Evolutionary conservation across 176 grass and related monocot species (phyloP).

Genomic region (Ampelocalamus luodianensis): DNA sequence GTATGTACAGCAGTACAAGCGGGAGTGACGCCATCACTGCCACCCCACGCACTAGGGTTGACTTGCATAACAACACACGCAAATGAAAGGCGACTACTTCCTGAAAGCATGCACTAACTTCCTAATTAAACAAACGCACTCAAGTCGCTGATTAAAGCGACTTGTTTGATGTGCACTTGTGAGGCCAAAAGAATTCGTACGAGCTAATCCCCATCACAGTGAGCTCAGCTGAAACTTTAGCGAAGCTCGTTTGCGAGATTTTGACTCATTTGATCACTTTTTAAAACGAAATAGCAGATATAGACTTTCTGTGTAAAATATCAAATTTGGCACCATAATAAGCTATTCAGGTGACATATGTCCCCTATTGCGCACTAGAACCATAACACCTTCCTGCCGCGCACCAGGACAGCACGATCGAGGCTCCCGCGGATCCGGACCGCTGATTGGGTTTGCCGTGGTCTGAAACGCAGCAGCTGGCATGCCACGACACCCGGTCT

Average conservation of each 20-base stretch:
- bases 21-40: slow-evolving; percentile 36
- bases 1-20: background rate
- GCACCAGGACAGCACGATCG: too few species aligned
- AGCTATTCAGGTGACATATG: too few species aligned
- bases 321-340: too few species aligned
- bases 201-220: background rate
- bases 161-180: background rate
- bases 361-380: too few species aligned
- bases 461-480: too few species aligned
- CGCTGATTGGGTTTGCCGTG: too few species aligned
- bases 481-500: too few species aligned
- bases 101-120: background rate
- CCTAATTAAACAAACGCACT: slow-evolving; percentile 15
- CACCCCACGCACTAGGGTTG: slow-evolving; percentile 43
- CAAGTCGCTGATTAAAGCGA: background rate
- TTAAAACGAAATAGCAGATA: too few species aligned
- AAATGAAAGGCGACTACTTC: slow-evolving; percentile 5
- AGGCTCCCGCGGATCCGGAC: too few species aligned
- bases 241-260: background rate
- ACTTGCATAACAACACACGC: slow-evolving; percentile 1
- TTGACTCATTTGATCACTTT: too few species aligned
- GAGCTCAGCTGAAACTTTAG: slow-evolving; percentile 23
- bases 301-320: too few species aligned
- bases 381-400: too few species aligned
- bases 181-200: background rate